phyloP scores from a whole-genome alignment of 257 asterid genomes.

The Solanum phureja region DNA sequence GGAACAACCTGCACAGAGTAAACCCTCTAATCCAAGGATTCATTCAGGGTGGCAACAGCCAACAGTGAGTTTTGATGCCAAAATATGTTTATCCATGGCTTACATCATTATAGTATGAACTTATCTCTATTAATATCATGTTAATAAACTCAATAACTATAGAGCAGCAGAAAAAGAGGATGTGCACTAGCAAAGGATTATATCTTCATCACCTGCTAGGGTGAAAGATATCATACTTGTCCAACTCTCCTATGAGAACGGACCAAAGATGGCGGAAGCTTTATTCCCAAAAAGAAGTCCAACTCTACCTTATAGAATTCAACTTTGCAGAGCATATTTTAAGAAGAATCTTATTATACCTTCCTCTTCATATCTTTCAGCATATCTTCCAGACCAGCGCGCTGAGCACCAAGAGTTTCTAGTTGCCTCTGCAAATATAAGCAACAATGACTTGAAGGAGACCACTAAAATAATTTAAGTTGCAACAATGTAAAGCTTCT shows the following conservation, averaged over 20 bases:
- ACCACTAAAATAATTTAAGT: background rate
- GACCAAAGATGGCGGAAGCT: background rate
- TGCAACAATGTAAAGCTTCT: background rate
- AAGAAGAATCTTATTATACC: background rate
- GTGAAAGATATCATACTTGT: background rate
- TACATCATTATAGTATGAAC: background rate
- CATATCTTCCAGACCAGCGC: slow-evolving; percentile 17
- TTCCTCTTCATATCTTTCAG: slow-evolving; percentile 20
- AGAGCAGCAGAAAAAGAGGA: background rate
- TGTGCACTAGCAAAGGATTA: background rate
- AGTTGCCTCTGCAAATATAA: slow-evolving; percentile 7
- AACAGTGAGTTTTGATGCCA: background rate
- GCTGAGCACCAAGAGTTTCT: slow-evolving; percentile 16
- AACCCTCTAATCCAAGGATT: background rate
- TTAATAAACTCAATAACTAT: background rate
- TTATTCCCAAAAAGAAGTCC: background rate
- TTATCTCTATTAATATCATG: background rate
- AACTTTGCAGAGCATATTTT: background rate
- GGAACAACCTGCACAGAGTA: background rate
- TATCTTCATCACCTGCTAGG: background rate
- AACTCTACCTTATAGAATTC: background rate
- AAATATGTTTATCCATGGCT: background rate
- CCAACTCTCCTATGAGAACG: background rate
- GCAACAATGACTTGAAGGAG: background rate
- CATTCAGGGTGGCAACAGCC: background rate